A percentile compares a stretch with the other conserved stretches of the same genome.
phyloP scores from a whole-genome alignment of 2,329 filamentous ascomycete genomes.

The Verticillium dahliae region DNA sequence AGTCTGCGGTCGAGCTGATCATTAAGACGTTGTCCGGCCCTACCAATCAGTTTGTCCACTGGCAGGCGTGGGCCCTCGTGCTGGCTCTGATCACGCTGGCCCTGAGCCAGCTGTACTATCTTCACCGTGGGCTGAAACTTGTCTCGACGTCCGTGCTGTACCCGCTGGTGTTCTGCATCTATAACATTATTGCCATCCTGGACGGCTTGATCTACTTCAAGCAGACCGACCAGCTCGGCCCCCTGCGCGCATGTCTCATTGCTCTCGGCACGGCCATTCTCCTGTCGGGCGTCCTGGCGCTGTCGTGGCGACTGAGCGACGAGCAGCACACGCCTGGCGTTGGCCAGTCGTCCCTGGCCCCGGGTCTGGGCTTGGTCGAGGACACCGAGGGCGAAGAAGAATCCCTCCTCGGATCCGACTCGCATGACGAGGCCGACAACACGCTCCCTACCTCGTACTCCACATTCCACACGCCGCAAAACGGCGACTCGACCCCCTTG shows the following conservation, averaged over 20 bases:
- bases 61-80: conserved; percentile 91
- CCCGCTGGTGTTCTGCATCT: conserved; percentile 95
- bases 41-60: conserved; percentile 88
- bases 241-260: conserved; percentile 73
- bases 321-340: conserved; percentile 57
- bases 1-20: conserved; percentile 91
- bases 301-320: conserved; percentile 90
- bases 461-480: conserved; percentile 35
- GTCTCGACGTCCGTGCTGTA: conserved; percentile 95
- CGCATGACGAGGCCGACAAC: conserved; percentile 34
- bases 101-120: conserved; percentile 86
- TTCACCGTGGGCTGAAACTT: conserved; percentile 88
- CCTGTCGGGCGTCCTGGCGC: conserved; percentile 77
- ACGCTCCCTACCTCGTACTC: conserved; percentile 32
- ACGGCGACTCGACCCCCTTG: conserved; percentile 28
- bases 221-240: conserved; percentile 73
- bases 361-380: conserved; percentile 76
- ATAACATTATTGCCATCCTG: conserved; percentile 97
- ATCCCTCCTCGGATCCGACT: conserved; percentile 42
- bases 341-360: conserved; percentile 65
- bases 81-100: conserved; percentile 74
- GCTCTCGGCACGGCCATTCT: conserved; percentile 81
- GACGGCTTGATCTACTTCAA: conserved; percentile 96
- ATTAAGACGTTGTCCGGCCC: conserved; percentile 79
- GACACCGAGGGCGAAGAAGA: conserved; percentile 58